phyloP scores from a whole-genome alignment of 495 filamentous ascomycete genomes.

The Aspergillus indologenus region DNA sequence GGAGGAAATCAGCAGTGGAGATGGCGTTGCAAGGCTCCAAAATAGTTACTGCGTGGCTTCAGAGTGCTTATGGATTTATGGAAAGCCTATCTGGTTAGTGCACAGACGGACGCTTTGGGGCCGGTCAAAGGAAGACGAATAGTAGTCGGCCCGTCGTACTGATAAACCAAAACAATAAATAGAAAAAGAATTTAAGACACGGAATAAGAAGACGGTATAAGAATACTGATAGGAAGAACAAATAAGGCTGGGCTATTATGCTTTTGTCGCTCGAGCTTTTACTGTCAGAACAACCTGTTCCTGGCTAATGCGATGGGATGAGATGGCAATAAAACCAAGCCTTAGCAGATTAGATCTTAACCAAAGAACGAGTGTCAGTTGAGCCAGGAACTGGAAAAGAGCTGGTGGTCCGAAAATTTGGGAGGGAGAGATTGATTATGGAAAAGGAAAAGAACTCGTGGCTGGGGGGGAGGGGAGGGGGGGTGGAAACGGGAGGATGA shows the following conservation, averaged over 20 bases:
- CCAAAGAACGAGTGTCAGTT: not conserved
- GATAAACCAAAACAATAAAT: not conserved
- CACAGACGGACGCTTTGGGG: conserved; percentile 9
- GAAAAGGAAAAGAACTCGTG: conserved; percentile 12
- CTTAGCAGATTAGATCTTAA: not conserved
- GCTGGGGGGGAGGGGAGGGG: conserved; percentile 10
- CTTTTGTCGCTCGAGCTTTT: not conserved
- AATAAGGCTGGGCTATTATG: not conserved
- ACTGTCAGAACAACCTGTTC: not conserved
- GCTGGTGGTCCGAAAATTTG: not conserved
- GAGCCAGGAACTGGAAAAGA: not conserved
- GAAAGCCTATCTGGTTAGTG: conserved; percentile 21
- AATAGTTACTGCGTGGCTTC: conserved; percentile 20
- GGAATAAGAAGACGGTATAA: not conserved
- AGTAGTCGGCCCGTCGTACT: not conserved
- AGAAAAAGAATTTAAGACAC: not conserved
- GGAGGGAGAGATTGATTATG: conserved; percentile 1
- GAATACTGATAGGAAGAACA: not conserved
- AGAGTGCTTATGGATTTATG: conserved; percentile 15
- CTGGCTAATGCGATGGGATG: not conserved
- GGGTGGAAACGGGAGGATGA: conserved; percentile 9
- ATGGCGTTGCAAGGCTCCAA: conserved; percentile 24
- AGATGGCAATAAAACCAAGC: not conserved
- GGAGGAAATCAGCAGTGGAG: conserved; percentile 25
- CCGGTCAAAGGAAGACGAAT: not conserved